Percentiles rank a stretch among this genome's conserved stretches.
Evolutionary conservation across 352 stramenopile species (phyloP).

Genomic region (Pythium aristosporum): DNA sequence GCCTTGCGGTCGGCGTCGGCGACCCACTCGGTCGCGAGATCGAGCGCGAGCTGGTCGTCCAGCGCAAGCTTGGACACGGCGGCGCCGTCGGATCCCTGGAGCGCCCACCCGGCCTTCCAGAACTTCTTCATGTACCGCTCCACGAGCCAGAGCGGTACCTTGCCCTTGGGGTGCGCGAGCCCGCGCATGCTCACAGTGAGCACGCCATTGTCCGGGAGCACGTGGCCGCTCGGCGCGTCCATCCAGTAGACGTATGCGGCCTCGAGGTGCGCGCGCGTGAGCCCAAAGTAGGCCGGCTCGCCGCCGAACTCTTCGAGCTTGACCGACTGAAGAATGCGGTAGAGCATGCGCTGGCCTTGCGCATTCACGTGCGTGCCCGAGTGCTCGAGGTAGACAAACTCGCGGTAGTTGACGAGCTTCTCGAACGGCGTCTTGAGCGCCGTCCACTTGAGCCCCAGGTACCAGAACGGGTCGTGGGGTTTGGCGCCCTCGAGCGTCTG

Average conservation of each 20-base stretch:
- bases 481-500: constrained; percentile 63
- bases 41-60: constrained; percentile 35
- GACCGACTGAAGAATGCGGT: constrained; percentile 63
- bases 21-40: constrained; percentile 66
- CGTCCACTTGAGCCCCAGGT: constrained; percentile 72
- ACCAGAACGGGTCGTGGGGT: constrained; percentile 71
- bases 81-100: constrained; percentile 1
- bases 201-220: constrained; percentile 20
- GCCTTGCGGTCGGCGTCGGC: constrained; percentile 48
- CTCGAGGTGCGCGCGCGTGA: constrained; percentile 64
- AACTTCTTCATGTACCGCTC: constrained; percentile 65
- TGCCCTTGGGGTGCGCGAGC: constrained; percentile 59
- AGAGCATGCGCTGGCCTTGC: constrained; percentile 53
- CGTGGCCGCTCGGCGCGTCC: constrained; percentile 31
- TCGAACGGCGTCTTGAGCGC: constrained; percentile 64
- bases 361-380: constrained; percentile 56
- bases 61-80: background rate
- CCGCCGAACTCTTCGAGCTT: constrained; percentile 59
- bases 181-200: constrained; percentile 64
- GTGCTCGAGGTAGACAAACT: constrained; percentile 74
- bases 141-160: constrained; percentile 49
- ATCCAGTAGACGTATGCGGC: constrained; percentile 71
- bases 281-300: constrained; percentile 62
- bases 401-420: constrained; percentile 54
- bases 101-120: constrained; percentile 37